These are phyloP conservation scores for Aspergillus puulaauensis DNA, from an alignment of 2,329 filamentous ascomycete species.

Conservation along the genomic window DNA sequence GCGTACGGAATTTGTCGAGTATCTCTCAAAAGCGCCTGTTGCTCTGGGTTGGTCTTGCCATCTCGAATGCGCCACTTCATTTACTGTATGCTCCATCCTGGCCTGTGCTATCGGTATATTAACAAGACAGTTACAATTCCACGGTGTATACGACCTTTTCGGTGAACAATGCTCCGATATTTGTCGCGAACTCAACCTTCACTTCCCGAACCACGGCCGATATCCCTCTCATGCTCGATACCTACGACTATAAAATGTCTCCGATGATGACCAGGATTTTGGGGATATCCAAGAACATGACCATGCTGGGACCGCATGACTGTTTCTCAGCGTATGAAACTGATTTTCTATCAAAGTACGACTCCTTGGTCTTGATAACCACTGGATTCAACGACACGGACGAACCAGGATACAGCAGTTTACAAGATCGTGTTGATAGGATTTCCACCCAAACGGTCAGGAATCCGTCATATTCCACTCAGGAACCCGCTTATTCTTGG, in stretches of 20 bases:
- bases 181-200: neutral
- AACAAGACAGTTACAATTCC: neutral
- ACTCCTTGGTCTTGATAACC: slow-evolving; percentile 13
- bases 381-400: neutral
- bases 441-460: neutral
- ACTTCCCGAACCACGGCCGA: neutral
- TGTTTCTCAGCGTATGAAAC: slow-evolving; percentile 19
- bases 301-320: neutral
- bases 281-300: neutral
- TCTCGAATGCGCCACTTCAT: slow-evolving; percentile 16
- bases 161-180: neutral
- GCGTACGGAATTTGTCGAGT: slow-evolving; percentile 26
- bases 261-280: no score
- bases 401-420: neutral
- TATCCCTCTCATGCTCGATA: no score
- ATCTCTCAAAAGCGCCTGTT: slow-evolving; percentile 31
- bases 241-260: no score
- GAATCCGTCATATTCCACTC: neutral
- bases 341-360: slow-evolving; percentile 14
- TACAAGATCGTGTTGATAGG: no score
- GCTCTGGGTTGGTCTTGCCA: slow-evolving; percentile 12
- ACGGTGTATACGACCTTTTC: neutral
- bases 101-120: neutral
- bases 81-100: slow-evolving; percentile 5
- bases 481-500: neutral